Conservation (phyloP, 345 rosid genomes). For the Garcia nutans region DNA sequence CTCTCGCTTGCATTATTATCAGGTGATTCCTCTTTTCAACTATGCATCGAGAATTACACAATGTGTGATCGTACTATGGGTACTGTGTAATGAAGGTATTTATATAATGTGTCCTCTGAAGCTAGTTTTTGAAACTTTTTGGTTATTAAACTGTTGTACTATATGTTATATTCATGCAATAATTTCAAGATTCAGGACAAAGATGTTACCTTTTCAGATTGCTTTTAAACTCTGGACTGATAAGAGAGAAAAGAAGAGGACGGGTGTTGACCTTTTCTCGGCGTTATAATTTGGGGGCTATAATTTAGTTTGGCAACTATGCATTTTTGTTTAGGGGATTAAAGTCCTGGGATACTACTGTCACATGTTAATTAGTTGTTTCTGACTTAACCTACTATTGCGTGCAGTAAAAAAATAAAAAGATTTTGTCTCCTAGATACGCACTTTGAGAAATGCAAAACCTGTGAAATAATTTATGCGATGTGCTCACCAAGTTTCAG, state of each 20-base stretch:
- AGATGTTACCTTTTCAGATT: no score
- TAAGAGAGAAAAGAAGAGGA: neutral
- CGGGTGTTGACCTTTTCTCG: neutral
- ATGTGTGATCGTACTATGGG: neutral
- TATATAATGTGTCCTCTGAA: neutral
- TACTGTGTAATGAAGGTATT: neutral
- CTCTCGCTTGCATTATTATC: constrained; percentile 66
- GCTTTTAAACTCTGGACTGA: neutral
- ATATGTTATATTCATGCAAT: neutral
- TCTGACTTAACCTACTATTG: neutral
- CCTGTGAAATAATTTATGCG: neutral
- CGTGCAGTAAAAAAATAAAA: neutral
- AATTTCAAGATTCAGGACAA: neutral
- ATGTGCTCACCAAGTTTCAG: neutral
- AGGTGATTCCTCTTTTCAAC: constrained; percentile 44
- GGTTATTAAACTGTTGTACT: neutral
- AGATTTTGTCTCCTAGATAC: neutral
- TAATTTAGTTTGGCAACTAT: no score
- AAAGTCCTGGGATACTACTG: no score
- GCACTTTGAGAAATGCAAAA: neutral
- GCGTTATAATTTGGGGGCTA: neutral
- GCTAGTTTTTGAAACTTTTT: neutral
- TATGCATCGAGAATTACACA: neutral
- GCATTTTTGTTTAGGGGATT: no score
- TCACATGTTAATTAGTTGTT: neutral